Conservation (phyloP, 2,329 filamentous ascomycete genomes). For the Blastomyces parvus region DNA sequence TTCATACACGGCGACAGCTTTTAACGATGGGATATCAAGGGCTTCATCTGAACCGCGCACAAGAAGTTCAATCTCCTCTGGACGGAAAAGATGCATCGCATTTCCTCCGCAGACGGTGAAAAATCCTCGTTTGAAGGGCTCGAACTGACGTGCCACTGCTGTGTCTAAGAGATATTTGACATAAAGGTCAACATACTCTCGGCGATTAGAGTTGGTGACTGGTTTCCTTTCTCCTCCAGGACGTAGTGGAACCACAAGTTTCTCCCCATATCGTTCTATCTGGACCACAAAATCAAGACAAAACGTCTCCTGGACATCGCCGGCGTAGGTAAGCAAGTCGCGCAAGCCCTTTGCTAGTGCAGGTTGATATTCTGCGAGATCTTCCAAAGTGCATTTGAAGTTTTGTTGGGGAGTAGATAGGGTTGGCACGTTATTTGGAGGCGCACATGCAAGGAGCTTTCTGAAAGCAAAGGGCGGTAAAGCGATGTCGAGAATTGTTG, state of each 20-base stretch:
- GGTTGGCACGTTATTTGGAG: conserved; percentile 47
- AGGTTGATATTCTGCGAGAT: conserved; percentile 74
- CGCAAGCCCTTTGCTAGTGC: conserved; percentile 64
- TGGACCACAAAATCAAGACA: conserved; percentile 73
- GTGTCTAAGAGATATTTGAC: conserved; percentile 70
- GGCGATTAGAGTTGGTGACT: conserved; percentile 75
- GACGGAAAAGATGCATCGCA: conserved; percentile 73
- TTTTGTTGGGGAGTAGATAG: conserved; percentile 46
- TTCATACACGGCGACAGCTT: conserved; percentile 70
- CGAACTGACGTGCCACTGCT: conserved; percentile 71
- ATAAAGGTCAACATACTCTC: conserved; percentile 80
- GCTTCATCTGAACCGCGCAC: conserved; percentile 76
- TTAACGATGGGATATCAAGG: conserved; percentile 66
- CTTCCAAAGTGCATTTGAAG: conserved; percentile 68
- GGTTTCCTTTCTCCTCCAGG: conserved; percentile 60
- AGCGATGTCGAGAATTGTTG: conserved; percentile 80
- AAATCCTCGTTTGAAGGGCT: conserved; percentile 89
- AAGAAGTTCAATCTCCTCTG: conserved; percentile 84
- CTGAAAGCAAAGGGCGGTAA: conserved; percentile 83
- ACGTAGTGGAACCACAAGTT: conserved; percentile 59
- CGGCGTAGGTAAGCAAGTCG: conserved; percentile 71
- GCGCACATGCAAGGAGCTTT: conserved; percentile 70
- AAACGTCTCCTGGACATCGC: conserved; percentile 71
- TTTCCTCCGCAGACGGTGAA: conserved; percentile 87
- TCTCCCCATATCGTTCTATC: conserved; percentile 64